Conservation (phyloP, 2,329 filamentous ascomycete species). For the Exophiala sp. region DNA sequence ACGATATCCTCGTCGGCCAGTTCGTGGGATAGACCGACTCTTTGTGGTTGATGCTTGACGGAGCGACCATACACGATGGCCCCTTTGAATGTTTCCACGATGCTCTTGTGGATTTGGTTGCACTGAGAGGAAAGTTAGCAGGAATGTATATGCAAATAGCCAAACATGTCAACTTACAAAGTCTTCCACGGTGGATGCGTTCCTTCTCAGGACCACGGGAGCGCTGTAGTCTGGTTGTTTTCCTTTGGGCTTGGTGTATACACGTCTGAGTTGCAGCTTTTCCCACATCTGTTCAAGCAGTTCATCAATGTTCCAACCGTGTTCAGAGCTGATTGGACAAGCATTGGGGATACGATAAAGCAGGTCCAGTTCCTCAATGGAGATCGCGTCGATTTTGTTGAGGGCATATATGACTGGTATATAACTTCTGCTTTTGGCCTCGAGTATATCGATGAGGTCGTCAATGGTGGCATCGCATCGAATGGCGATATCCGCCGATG, state of each 20-base stretch:
- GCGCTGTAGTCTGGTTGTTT: conserved; percentile 86
- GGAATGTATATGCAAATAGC: conserved; percentile 28
- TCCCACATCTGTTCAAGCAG: conserved; percentile 98
- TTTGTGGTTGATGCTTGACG: conserved; percentile 97
- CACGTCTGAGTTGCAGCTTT: conserved; percentile 81
- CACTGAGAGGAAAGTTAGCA: conserved; percentile 56
- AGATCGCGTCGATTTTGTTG: conserved; percentile 98
- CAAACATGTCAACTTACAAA: conserved; percentile 69
- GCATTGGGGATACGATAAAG: conserved; percentile 96
- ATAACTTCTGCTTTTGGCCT: conserved; percentile 91
- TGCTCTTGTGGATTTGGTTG: conserved; percentile 93
- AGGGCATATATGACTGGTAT: conserved; percentile 98
- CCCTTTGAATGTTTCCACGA: conserved; percentile 90
- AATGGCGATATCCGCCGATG: conserved; percentile 94
- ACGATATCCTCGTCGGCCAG: conserved; percentile 91
- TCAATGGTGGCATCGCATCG: conserved; percentile 97
- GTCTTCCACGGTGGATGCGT: conserved; percentile 86
- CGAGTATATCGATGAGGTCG: conserved; percentile 91
- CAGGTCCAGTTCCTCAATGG: conserved; percentile 93
- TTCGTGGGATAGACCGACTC: conserved; percentile 86
- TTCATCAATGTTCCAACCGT: conserved; percentile 98
- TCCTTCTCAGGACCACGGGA: conserved; percentile 82
- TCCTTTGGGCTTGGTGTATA: conserved; percentile 98
- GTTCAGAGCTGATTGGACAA: conserved; percentile 93
- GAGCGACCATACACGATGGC: conserved; percentile 97